Evolutionary conservation across 257 asterid species (phyloP).

Genomic region (Lycium ferocissimum): DNA sequence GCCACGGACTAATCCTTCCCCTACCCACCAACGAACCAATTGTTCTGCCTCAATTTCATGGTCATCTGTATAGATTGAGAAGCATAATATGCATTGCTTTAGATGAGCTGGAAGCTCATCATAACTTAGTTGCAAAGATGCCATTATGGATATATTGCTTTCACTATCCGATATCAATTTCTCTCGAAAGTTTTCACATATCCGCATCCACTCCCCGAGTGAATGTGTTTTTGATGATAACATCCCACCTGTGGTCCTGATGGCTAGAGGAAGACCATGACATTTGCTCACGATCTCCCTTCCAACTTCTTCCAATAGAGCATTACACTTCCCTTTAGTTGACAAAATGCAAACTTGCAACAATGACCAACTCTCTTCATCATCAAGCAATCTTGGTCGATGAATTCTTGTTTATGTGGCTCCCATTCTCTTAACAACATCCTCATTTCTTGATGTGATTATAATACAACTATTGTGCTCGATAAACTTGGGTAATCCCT

Average conservation of each 20-base stretch:
- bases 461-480: slow-evolving; percentile 36
- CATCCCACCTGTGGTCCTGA: slow-evolving; percentile 43
- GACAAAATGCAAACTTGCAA: slow-evolving; percentile 34
- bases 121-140: slow-evolving; percentile 42
- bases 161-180: slow-evolving; percentile 19
- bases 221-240: slow-evolving; percentile 25
- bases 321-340: background rate
- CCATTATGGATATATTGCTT: slow-evolving; percentile 28
- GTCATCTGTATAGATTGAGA: slow-evolving; percentile 44
- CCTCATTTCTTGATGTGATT: slow-evolving; percentile 39
- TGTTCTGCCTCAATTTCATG: slow-evolving; percentile 37
- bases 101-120: slow-evolving; percentile 44
- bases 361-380: slow-evolving; percentile 36
- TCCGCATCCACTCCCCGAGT: slow-evolving; percentile 29
- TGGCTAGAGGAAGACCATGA: slow-evolving; percentile 43
- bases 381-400: slow-evolving; percentile 35
- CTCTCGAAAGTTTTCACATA: slow-evolving; percentile 25
- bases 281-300: slow-evolving; percentile 38
- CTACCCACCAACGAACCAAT: slow-evolving; percentile 38
- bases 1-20: slow-evolving; percentile 43
- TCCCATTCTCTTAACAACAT: slow-evolving; percentile 33
- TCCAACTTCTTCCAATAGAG: slow-evolving; percentile 29
- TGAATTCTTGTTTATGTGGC: slow-evolving; percentile 29
- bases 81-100: slow-evolving; percentile 38
- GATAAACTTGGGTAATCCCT: slow-evolving; percentile 29